Evolutionary conservation across 345 rosid genomes (phyloP), one percentile per base, ranked within the genome.

Genomic region (Eutrema heterophyllum): DNA sequence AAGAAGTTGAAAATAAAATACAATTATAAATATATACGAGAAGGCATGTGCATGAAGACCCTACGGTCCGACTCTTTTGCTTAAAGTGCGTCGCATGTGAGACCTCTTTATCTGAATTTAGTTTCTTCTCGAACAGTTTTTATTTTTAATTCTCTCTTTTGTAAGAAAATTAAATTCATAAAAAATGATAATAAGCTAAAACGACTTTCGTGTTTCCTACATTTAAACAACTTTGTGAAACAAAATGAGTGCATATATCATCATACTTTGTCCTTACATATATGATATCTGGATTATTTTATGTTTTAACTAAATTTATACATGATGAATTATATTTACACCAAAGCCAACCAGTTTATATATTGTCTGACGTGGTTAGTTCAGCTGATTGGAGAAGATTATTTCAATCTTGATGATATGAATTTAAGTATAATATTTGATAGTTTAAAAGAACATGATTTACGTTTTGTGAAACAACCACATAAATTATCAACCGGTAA

Each of bases 21-120:
- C 29, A 52, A 65, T 26, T 40, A 40, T 29, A 58, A 49, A 77
- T 49, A 33, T 29, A 59, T 9, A 77, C 15, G 72, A 77, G 76
- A 65, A 77, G 77, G 80, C 80, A 77, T 70, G 76, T 71, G 80
- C 77, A 77, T 71, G 68, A 1, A 57, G 75, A 71, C 80, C 76
- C 80, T 71, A 77, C 80, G 77, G 71, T 33, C 71, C 80, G 70
- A 65, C 80, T 50, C 72, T 71, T 71, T 64, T 58, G 35, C 71
- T 66, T 68, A 16, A 43, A 77, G 68, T 77, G 80, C 64, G 68
- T 77, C 68, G 80, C 80, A 77, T 77, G 80, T 71, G 80, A 77
- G 72, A 43, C 50, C 43, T 71, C 68, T 71, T 77, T 77, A 64
- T 77, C 77, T 71, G 62, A 64, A 70, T 71, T 71, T 77, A 71